Evolutionary conservation across 2,329 filamentous ascomycete species (phyloP), one percentile per base, ranked within the genome.

Genomic region (Talaromyces marneffei): DNA sequence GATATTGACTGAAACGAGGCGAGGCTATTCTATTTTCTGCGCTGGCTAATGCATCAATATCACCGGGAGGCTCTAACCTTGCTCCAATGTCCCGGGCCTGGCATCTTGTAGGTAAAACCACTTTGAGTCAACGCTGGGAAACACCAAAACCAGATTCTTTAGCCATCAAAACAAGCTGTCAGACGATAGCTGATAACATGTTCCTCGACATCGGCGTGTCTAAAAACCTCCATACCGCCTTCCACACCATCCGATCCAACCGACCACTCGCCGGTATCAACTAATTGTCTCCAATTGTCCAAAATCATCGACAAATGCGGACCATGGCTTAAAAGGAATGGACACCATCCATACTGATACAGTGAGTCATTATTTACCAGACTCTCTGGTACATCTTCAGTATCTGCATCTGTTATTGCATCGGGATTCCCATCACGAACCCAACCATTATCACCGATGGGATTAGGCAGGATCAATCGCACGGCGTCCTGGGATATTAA

Each of bases 191-290:
- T 63, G 40, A 54, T 57, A 64, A 64, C 69, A 66, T 65, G 63
- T 42, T 63, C 65, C 60, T 65, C 59, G 8, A 66, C 70, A 63
- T 72, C 69, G 8, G 70, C 70, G 42, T 71, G 70, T 42, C 62
- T 64, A 33, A 69, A 72, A 46, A 70, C 71, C 8, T 70, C 66
- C 66, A 72, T 70, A 16, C 69, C 69, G 48, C 67, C 67, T n/a
- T 57, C 18, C 5, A 71, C 68, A 4, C 70, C 70, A 16, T 71
- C 60, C 16, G 63, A 60, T 61, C 61, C 61, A 14, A 72, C 64
- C 37, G 63, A 60, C 68, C 71, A 70, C 62, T 67, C 65, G n/a
- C 67, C 69, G 46, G 56, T 63, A 46, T 66, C 67, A 16, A 72
- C 66, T 35, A 69, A 56, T 42, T 66, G 55, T 20, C 63, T 62